phyloP scores from a whole-genome alignment of 306 rosid species.

The Acacia melanoxylon region DNA sequence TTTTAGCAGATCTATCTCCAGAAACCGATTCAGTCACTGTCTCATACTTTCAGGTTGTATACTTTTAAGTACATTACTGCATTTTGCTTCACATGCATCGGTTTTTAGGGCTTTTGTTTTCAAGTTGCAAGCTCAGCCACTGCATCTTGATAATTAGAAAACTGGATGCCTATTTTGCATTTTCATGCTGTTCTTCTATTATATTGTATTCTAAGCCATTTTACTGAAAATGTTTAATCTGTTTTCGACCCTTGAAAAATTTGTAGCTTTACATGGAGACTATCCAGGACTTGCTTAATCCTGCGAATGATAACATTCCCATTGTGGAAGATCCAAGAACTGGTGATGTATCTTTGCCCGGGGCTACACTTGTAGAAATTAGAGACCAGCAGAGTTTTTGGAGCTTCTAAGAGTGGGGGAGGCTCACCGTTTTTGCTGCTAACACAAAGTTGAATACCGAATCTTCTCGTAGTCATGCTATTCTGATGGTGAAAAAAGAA shows the following conservation, averaged over 20 bases:
- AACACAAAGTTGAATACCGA: constrained; percentile 94
- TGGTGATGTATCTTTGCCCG: constrained; percentile 84
- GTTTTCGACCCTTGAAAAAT: constrained; percentile 25
- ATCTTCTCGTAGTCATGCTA: constrained; percentile 97
- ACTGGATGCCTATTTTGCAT: constrained; percentile 20
- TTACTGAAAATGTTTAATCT: constrained; percentile 20
- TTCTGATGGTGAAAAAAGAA: constrained; percentile 73
- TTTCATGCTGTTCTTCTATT: constrained; percentile 27
- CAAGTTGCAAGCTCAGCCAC: not conserved
- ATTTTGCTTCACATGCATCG: constrained; percentile 21
- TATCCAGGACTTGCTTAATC: constrained; percentile 90
- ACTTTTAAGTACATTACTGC: not conserved
- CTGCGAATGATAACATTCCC: constrained; percentile 84
- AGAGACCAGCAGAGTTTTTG: constrained; percentile 68
- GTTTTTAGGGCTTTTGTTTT: constrained; percentile 16
- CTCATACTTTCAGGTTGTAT: constrained; percentile 80
- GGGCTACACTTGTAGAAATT: constrained; percentile 87
- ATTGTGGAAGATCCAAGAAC: constrained; percentile 92
- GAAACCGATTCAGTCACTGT: constrained; percentile 76
- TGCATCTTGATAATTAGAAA: not conserved
- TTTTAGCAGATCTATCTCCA: constrained; percentile 71
- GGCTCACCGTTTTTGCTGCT: constrained; percentile 85
- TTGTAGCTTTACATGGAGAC: constrained; percentile 95
- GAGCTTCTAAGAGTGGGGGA: constrained; percentile 91
- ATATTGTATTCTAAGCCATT: constrained; percentile 14